phyloP scores from a whole-genome alignment of 192 early-diverging fungal genomes.

The Linnemannia exigua region DNA sequence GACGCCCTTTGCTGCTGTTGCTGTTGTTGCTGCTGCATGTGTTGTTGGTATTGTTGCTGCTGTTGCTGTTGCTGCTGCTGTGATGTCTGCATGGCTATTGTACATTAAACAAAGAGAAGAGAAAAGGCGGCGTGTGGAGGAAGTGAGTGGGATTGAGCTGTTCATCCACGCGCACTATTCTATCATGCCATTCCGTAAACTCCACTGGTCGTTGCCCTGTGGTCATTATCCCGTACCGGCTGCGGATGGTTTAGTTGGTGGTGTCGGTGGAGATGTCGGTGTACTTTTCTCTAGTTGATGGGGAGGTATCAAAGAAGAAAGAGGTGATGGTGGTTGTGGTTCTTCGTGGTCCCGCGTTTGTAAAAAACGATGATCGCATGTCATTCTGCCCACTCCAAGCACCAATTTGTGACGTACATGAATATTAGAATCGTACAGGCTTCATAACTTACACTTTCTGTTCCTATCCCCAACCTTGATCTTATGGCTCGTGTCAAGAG shows the following conservation, averaged over 20 bases:
- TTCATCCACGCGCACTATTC: background rate
- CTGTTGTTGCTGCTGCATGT: constrained; percentile 42
- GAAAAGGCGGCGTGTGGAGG: background rate
- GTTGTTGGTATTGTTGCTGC: constrained; percentile 45
- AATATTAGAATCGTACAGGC: background rate
- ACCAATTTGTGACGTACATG: background rate
- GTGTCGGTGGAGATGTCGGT: background rate
- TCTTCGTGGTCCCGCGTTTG: background rate
- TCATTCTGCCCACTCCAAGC: background rate
- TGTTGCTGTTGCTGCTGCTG: constrained; percentile 46
- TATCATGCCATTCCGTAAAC: background rate
- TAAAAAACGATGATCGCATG: background rate
- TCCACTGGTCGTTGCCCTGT: background rate
- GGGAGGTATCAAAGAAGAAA: background rate
- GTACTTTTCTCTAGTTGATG: background rate
- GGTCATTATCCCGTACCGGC: constrained; percentile 1
- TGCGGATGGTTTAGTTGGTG: background rate
- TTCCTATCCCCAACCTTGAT: too few relatives aligned
- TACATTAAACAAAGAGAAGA: background rate
- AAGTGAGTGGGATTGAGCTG: background rate
- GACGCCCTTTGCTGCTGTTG: constrained; percentile 50
- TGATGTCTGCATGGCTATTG: constrained; percentile 49
- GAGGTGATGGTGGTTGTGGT: background rate
- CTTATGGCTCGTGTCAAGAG: background rate
- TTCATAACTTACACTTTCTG: background rate